Evolutionary conservation across 2,329 filamentous ascomycete species (phyloP).

Genomic region (Penicillium sclerotigenum): DNA sequence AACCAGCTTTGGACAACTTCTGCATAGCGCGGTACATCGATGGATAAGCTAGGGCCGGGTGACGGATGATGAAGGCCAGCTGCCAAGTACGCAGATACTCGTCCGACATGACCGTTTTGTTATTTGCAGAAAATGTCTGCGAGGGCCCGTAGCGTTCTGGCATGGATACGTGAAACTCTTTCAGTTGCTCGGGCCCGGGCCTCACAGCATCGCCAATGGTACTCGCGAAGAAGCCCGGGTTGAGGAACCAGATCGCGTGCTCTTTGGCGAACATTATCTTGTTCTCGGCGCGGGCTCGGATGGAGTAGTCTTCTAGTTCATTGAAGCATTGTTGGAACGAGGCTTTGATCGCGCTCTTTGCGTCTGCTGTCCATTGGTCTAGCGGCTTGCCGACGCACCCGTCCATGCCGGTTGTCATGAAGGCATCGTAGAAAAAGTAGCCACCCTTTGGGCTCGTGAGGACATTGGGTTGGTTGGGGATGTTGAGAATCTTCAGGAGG

Average conservation of each 20-base stretch:
- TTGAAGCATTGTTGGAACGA: slow-evolving; percentile 27
- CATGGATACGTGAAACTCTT: slow-evolving; percentile 13
- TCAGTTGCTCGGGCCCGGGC: not conserved
- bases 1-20: slow-evolving; percentile 13
- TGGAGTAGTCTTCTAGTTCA: slow-evolving; percentile 21
- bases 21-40: slow-evolving; percentile 34
- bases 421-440: slow-evolving; percentile 16
- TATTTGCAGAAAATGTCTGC: slow-evolving; percentile 26
- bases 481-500: slow-evolving; percentile 13
- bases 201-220: not conserved
- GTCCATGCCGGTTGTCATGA: not conserved
- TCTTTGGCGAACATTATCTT: slow-evolving; percentile 38
- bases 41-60: slow-evolving; percentile 39
- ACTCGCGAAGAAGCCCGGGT: slow-evolving; percentile 19
- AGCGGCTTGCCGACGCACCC: slow-evolving; percentile 13
- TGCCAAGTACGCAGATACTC: slow-evolving; percentile 32
- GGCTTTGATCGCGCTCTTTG: slow-evolving; percentile 20
- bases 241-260: slow-evolving; percentile 29
- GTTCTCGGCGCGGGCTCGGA: slow-evolving; percentile 19
- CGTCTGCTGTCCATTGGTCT: slow-evolving; percentile 26
- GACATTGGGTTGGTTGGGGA: slow-evolving; percentile 13
- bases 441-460: slow-evolving; percentile 5
- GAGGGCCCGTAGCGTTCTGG: slow-evolving; percentile 10
- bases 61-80: slow-evolving; percentile 37
- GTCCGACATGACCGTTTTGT: slow-evolving; percentile 36